These are phyloP conservation scores for Kwoniella shandongensis DNA, from an alignment of 768 basidiomycete genomes.

Conservation along the genomic window DNA sequence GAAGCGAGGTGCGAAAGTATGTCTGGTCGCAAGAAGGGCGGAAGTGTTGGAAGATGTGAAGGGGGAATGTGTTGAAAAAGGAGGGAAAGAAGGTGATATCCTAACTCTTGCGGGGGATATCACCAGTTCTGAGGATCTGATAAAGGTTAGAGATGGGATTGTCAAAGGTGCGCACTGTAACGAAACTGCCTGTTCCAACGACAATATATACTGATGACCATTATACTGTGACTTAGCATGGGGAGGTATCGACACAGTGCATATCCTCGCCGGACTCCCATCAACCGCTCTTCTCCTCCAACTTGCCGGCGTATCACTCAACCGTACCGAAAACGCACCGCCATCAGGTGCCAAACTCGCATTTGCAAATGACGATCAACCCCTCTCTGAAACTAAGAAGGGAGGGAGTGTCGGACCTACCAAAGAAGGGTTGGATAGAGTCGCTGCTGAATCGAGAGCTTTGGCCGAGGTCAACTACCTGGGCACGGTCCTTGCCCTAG, in stretches of 20 bases:
- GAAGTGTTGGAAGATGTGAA: conserved; percentile 63
- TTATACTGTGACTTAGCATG: no score
- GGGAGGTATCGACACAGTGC: conserved; percentile 76
- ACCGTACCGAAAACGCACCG: not conserved
- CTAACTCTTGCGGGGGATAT: conserved; percentile 66
- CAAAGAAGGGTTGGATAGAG: conserved; percentile 62
- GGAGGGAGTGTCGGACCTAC: conserved; percentile 53
- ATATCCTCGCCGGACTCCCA: conserved; percentile 80
- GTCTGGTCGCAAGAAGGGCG: conserved; percentile 68
- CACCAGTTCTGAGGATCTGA: conserved; percentile 66
- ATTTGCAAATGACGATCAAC: no score
- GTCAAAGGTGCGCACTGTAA: conserved; percentile 59
- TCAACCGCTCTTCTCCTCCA: conserved; percentile 73
- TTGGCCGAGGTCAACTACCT: conserved; percentile 48
- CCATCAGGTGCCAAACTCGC: conserved; percentile 1
- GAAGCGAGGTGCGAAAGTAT: conserved; percentile 66
- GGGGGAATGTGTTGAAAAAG: conserved; percentile 55
- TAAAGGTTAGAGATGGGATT: conserved; percentile 61
- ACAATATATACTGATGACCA: conserved; percentile 1
- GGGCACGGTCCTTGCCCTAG: conserved; percentile 45
- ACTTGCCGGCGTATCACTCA: conserved; percentile 59
- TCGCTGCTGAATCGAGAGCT: conserved; percentile 57
- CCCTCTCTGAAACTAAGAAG: no score
- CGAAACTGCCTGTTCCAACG: no score
- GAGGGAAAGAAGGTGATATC: conserved; percentile 44